phyloP scores from a whole-genome alignment of 179 eudicot species.

The Monotropa hypopitys region DNA sequence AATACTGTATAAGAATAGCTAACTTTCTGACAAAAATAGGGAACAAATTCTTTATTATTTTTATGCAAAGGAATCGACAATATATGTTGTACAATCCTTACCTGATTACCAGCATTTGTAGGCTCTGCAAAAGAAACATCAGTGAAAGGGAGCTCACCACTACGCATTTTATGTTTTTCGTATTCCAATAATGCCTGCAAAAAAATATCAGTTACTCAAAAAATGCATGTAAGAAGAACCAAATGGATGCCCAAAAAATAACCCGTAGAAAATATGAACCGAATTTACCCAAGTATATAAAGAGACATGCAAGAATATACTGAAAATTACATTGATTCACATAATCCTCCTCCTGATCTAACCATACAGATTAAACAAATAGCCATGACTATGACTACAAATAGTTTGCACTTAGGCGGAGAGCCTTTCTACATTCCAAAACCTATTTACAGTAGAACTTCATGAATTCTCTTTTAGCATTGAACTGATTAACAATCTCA shows the following conservation, averaged over 20 bases:
- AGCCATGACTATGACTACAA: neutral
- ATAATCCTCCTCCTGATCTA: neutral
- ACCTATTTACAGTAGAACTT: neutral
- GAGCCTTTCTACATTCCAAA: neutral
- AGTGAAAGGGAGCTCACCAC: slow-evolving; percentile 39
- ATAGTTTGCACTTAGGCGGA: neutral
- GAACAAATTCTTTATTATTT: neutral
- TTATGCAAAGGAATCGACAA: neutral
- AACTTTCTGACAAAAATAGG: neutral
- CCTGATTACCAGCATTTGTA: slow-evolving; percentile 28
- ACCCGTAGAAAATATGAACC: neutral
- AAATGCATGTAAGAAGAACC: neutral
- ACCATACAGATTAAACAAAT: neutral
- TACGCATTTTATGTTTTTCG: slow-evolving; percentile 35
- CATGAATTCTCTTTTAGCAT: neutral
- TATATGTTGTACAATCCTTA: slow-evolving; percentile 1
- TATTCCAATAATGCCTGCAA: slow-evolving; percentile 45
- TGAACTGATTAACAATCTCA: no score
- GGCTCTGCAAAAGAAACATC: slow-evolving; percentile 21
- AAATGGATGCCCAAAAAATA: neutral
- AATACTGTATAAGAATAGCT: neutral
- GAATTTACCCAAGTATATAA: neutral
- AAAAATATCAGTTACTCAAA: neutral
- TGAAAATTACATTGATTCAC: neutral
- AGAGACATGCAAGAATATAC: neutral